Evolutionary conservation across 257 asterid genomes (phyloP).

Genomic region (Solanum pinnatisectum): DNA sequence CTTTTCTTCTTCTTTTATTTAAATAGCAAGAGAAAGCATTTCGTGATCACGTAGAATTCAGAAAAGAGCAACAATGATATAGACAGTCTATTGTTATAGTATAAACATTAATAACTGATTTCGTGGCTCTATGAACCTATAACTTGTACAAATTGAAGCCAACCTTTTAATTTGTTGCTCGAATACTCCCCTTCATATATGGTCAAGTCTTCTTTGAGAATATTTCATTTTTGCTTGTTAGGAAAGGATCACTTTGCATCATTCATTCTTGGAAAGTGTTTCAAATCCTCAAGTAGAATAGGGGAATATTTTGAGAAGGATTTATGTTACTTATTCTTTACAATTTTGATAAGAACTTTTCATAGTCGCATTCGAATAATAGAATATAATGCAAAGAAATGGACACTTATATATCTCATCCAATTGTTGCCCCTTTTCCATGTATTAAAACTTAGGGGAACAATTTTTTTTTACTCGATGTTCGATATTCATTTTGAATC

Average conservation of each 20-base stretch:
- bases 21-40: not conserved
- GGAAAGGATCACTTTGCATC: constrained; percentile 6
- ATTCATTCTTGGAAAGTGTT: constrained; percentile 3
- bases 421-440: not conserved
- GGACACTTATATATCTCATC: not conserved
- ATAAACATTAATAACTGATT: not conserved
- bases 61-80: not conserved
- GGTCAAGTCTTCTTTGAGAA: constrained; percentile 2
- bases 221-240: not conserved
- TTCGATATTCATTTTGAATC: not conserved
- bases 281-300: not conserved
- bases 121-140: not conserved
- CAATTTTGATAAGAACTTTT: not conserved
- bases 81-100: not conserved
- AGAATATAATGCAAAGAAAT: not conserved
- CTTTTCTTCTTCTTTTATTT: not conserved
- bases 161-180: not conserved
- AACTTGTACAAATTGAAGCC: not conserved
- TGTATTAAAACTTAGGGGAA: not conserved
- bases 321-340: not conserved
- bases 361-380: not conserved
- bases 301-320: constrained; percentile 1
- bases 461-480: not conserved
- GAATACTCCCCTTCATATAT: not conserved
- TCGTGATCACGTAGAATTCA: not conserved